Conservation (phyloP, 495 filamentous ascomycete genomes). For the Chaetomium cochliodes region DNA sequence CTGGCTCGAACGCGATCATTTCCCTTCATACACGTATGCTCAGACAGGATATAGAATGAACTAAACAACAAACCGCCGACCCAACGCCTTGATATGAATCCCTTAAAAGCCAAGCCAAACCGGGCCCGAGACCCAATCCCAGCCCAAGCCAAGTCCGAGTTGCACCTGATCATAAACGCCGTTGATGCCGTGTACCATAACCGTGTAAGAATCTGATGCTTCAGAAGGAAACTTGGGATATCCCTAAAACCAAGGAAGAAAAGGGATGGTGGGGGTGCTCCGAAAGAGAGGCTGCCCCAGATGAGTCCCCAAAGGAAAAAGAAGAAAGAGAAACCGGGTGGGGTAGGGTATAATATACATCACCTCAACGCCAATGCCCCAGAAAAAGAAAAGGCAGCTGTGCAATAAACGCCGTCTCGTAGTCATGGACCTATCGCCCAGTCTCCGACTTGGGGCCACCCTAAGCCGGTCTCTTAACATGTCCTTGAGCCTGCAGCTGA, state of each 20-base stretch:
- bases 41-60: background rate
- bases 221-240: background rate
- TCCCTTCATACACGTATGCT: too few relatives aligned
- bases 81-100: background rate
- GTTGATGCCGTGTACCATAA: background rate
- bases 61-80: background rate
- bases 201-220: background rate
- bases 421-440: background rate
- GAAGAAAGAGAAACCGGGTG: too few relatives aligned
- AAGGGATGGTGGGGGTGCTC: too few relatives aligned
- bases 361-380: background rate
- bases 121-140: background rate
- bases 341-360: too few relatives aligned
- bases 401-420: too few relatives aligned
- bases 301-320: too few relatives aligned
- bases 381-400: background rate
- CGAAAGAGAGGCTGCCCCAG: too few relatives aligned
- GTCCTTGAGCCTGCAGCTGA: background rate
- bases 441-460: background rate
- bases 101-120: background rate
- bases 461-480: too few relatives aligned
- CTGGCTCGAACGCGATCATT: too few relatives aligned
- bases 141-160: slow-evolving; percentile 2
- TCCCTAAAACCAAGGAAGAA: too few relatives aligned
- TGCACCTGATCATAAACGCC: background rate